A percentile compares a stretch with the other conserved stretches of the same genome.
phyloP scores from a whole-genome alignment of 495 filamentous ascomycete genomes.

The Neurospora sp. region DNA sequence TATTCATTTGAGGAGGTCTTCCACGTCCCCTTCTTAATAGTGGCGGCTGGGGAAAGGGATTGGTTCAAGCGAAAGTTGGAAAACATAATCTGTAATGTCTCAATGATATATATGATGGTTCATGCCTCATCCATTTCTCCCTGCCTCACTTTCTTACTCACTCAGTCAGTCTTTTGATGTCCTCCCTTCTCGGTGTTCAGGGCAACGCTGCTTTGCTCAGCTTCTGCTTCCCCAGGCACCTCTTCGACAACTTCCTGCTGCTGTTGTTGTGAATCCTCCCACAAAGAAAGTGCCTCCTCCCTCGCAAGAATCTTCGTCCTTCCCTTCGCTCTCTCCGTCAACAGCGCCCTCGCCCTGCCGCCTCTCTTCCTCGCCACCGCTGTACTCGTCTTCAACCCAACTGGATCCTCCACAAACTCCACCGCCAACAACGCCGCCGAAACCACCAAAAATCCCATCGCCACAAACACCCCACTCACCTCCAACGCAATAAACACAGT shows the following conservation, averaged over 20 bases:
- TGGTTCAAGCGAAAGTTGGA: neutral
- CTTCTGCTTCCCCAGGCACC: neutral
- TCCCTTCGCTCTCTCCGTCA: neutral
- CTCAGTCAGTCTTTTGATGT: neutral
- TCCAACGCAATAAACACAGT: slow-evolving; percentile 22
- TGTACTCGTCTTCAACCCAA: slow-evolving; percentile 6
- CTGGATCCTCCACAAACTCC: slow-evolving; percentile 12
- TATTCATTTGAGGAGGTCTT: neutral
- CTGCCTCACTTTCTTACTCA: neutral
- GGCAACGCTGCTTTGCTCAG: neutral
- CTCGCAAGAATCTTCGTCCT: slow-evolving; percentile 2
- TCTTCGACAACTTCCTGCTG: neutral
- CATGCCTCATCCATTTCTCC: neutral
- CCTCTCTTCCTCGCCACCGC: neutral
- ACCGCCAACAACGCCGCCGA: slow-evolving; percentile 4
- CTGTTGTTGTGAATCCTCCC: neutral
- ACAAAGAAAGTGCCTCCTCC: neutral
- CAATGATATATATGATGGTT: neutral
- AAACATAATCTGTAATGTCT: neutral
- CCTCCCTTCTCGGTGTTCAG: neutral
- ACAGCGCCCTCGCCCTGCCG: neutral
- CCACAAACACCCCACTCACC: slow-evolving; percentile 19
- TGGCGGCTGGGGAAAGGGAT: neutral
- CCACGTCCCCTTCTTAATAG: neutral
- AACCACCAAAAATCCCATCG: slow-evolving; percentile 2